These are phyloP conservation scores for Plectosphaerella sp. DNA, from an alignment of 2,329 filamentous ascomycete species.

Conservation along the genomic window DNA sequence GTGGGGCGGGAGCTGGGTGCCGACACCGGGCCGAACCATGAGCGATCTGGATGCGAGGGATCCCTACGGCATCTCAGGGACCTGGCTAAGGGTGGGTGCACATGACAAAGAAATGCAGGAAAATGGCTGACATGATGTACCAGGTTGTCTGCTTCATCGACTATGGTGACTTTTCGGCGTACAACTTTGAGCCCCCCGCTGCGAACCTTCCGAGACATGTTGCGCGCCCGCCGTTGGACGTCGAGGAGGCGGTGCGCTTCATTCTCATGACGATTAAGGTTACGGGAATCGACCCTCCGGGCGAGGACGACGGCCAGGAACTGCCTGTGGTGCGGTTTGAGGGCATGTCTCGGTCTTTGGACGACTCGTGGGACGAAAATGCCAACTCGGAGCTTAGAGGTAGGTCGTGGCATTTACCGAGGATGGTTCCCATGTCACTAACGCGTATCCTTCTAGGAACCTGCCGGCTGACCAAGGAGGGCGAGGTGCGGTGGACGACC, in stretches of 20 bases:
- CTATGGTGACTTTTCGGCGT: constrained; percentile 67
- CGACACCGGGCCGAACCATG: constrained; percentile 26
- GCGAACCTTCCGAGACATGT: not conserved
- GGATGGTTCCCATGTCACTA: too few relatives aligned
- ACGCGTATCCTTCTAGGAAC: constrained; percentile 39
- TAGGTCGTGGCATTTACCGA: constrained; percentile 24
- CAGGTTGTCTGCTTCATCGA: constrained; percentile 51
- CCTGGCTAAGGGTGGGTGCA: constrained; percentile 60
- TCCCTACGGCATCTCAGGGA: constrained; percentile 67
- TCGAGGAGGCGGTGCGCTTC: constrained; percentile 64
- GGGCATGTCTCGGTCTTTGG: constrained; percentile 57
- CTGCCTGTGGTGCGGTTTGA: constrained; percentile 65
- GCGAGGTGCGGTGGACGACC: constrained; percentile 72
- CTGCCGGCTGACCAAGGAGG: constrained; percentile 62
- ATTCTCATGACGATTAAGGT: constrained; percentile 65
- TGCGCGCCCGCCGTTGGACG: constrained; percentile 50
- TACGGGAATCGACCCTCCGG: constrained; percentile 55
- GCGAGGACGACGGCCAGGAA: constrained; percentile 49
- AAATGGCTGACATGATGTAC: not conserved
- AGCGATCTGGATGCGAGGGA: constrained; percentile 50
- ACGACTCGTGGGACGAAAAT: constrained; percentile 64
- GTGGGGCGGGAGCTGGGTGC: constrained; percentile 45
- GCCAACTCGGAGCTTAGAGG: constrained; percentile 63
- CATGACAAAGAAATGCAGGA: not conserved
- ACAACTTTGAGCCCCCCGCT: constrained; percentile 57